phyloP scores from a whole-genome alignment of 2,329 filamentous ascomycete species.

The Leptographium galeiforme region DNA sequence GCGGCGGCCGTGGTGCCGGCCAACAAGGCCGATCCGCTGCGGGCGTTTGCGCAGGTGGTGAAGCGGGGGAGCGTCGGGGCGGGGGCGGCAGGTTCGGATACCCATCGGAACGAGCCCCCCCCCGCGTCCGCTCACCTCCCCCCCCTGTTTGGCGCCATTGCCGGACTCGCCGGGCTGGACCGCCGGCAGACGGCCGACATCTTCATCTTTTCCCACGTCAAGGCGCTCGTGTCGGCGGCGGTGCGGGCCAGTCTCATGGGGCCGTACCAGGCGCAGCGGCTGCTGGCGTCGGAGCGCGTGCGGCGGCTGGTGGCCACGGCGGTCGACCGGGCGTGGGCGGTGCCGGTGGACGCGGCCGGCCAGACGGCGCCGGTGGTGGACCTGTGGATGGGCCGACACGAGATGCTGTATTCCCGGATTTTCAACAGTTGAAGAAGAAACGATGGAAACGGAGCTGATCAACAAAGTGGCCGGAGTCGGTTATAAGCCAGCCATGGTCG shows the following conservation, averaged over 20 bases:
- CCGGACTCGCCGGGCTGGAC: slow-evolving; percentile 45
- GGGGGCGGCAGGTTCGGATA: slow-evolving; percentile 8
- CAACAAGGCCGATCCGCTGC: slow-evolving; percentile 14
- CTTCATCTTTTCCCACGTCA: slow-evolving; percentile 63
- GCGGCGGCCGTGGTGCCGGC: slow-evolving; percentile 15
- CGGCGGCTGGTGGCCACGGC: slow-evolving; percentile 42
- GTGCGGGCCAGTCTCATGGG: slow-evolving; percentile 68
- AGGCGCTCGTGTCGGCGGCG: slow-evolving; percentile 62
- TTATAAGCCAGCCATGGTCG: no score
- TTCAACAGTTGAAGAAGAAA: slow-evolving; percentile 55
- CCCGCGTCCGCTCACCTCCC: slow-evolving; percentile 51
- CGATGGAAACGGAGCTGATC: neutral
- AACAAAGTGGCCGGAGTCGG: neutral
- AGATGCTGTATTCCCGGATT: slow-evolving; percentile 71
- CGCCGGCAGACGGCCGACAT: slow-evolving; percentile 56
- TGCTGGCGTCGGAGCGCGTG: slow-evolving; percentile 49
- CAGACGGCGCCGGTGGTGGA: slow-evolving; percentile 69
- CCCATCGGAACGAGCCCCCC: slow-evolving; percentile 17
- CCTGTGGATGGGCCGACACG: slow-evolving; percentile 71
- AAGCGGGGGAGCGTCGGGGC: slow-evolving; percentile 9
- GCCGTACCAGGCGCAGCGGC: slow-evolving; percentile 64
- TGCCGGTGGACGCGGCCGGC: slow-evolving; percentile 50
- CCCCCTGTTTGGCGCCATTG: slow-evolving; percentile 57
- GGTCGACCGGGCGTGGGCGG: slow-evolving; percentile 47
- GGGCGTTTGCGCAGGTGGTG: slow-evolving; percentile 24